Base-by-base conservation (phyloP, 2,329 filamentous ascomycete genomes). In the Chrysoporthe deuterocubensis region DNA sequence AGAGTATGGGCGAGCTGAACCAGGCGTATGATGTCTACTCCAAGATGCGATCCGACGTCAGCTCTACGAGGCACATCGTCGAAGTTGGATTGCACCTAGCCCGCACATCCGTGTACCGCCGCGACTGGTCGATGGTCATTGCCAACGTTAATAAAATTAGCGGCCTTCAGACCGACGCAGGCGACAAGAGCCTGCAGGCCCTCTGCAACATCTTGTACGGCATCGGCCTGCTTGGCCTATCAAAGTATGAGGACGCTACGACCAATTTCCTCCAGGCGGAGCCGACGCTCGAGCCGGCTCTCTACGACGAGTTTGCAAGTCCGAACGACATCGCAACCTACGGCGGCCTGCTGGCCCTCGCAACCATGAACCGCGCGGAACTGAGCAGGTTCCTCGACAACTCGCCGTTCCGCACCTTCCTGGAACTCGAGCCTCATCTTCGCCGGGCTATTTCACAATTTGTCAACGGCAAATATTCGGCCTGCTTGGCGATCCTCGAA, bases 391-490 rank as follows among this genome's bases (percentile, higher is more conserved):
- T 98, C 2, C 86, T 99, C 0, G 92, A 96, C 48, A 97, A 93
- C 75, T 82, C 83, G 44, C 83, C 85, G 13, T 99, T 99, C 81
- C 91, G 96, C 64, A 89, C 87, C 58, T 97, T 96, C 76, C 86
- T 99, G 16, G 96, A 98, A 77, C 85, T 96, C 0, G 96, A 98
- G 79, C 94, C 95, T 3, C 95, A 98, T 75, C 92, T 99, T 70
- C 92, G 96, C 71, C 94, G 94, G 68, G 95, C 96, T 14, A 92
- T 99, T 73, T 88, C 88, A 8, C 90, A 93, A 76, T 99, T 97
- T 81, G 93, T 95, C 73, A 93, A 92, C 72, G 93, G 93, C 69
- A 92, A 96, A 74, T 99, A 97, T 79, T 91, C 92, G 11, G 87
- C 87, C 56, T 98, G 95, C 77, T 83, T 99, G 57, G 86, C 89